Evolutionary conservation across 345 rosid species (phyloP), one percentile per base, ranked within the genome.

Genomic region (Passiflora organensis): DNA sequence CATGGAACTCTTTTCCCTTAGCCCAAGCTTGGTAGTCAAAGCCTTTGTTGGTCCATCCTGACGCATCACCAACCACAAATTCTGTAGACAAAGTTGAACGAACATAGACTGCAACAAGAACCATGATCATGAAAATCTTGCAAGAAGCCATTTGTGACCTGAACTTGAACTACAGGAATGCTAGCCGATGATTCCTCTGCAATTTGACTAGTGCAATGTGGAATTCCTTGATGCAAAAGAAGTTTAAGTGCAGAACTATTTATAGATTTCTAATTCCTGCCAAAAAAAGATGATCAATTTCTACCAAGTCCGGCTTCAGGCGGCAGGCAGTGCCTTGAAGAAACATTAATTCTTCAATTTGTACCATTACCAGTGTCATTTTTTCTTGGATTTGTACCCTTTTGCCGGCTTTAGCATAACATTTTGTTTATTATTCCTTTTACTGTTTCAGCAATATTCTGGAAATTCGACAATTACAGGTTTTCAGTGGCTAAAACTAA

Each of bases 81-180:
- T 64, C 56, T n/a, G 25, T 41, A 13, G 75, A 75, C 24, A 52
- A 45, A 45, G 58, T 18, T 34, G 70, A 51, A 55, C 64, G 68
- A 53, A 23, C 47, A 25, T 10, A 43, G 46, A 41, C 37, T 32
- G 58, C 52, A 44, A 70, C 20, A 52, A 58, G 12, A 51, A 67
- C 42, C 42, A 41, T 41, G n/a, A 41, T 3, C 14, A 41, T 11
- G 15, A 67, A 34, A 14, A 60, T 51, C 48, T 49, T 54, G 34
- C 63, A 50, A 62, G 57, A 61, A 39, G 74, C 78, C 78, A 77
- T 76, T 22, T n/a, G n/a, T n/a, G n/a, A n/a, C n/a, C n/a, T n/a
- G n/a, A n/a, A n/a, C n/a, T n/a, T n/a, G n/a, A n/a, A n/a, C n/a
- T n/a, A n/a, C n/a, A n/a, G n/a, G n/a, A n/a, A n/a, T n/a, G n/a